Base-by-base conservation (phyloP, 192 early-diverging fungal species). In the Chytriomyces sp. region DNA sequence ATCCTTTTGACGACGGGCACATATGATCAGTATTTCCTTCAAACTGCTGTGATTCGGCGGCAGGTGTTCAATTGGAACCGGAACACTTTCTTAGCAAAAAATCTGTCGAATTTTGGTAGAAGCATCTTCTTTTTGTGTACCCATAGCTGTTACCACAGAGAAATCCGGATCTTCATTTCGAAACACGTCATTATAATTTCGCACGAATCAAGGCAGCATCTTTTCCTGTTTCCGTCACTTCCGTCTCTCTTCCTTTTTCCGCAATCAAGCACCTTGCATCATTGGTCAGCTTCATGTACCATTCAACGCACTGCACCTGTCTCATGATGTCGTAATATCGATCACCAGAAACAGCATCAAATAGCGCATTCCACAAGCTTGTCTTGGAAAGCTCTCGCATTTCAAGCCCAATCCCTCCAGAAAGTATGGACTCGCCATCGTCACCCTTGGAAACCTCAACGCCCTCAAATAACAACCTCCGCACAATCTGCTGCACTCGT, bases 251-350 rank as follows among this genome's bases (percentile, higher is more conserved):
- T 49, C 22, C 44, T 22, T 14, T n/a, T 22, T 49, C 44, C 44
- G 44, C 2, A 3, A 49, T 49, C 44, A 49, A n/a, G 17, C 22
- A 22, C 44, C 59, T 26, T 3, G 71, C 71, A 12, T 73, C 71
- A 14, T 5, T 17, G 22, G 33, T 31, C 22, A 73, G 31, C 37
- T 58, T 28, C 6, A 75, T 44, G 31, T 75, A 75, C 74, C 74
- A 75, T 60, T 67, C 65, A 25, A 69, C 65, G 31, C 64, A 75
- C 10, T 30, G 10, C 38, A 36, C 53, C 58, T 67, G 64, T 37
- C 74, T 32, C 36, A 75, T 12, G 12, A 60, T 39, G 52, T 75
- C 74, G 38, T 57, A 75, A 38, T 59, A 66, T 37, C 34, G 28
- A 38, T 25, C 38, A 39, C 39, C 38, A 52, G 38, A 41, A 5